Evolutionary conservation across 352 stramenopile genomes (phyloP), one percentile per base, ranked within the genome.

Genomic region (Thalassiosira sp.): DNA sequence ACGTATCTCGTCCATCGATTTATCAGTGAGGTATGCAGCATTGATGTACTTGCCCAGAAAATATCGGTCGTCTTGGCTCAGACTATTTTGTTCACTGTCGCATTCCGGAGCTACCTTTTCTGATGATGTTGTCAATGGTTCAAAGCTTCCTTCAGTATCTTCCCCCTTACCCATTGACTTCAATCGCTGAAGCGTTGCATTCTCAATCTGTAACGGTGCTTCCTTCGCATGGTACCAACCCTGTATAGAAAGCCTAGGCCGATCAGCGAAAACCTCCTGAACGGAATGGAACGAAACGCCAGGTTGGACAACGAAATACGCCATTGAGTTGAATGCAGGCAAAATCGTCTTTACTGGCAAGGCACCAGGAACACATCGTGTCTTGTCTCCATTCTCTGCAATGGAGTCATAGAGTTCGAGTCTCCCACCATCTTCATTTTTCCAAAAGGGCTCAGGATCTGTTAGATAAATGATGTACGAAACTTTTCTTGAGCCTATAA

Each of bases 391-490:
- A 1, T 81, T 72, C 62, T 87, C 79, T 33, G 69, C 40, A 53
- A 93, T 64, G 7, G 73, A 33, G 18, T 82, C 88, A 80, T 97
- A 97, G 15, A 97, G 75, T 76, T 97, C 94, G 10, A 97, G 77
- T 13, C 85, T 86, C 2, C 94, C 94, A 27, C 94, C 94, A 79
- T 96, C 94, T 37, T 81, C 80, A 51, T 87, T 80, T 43, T 73
- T 89, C 94, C 94, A 97, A 45, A 88, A 82, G 25, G 89, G 78
- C 49, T 83, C 74, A 25, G 87, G 76, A 86, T 97, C 93, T 0
- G 93, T 94, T 49, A 97, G 81, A 72, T 97, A 97, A 10, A 97
- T 89, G 53, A 97, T 96, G 81, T 95, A 97, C 6, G 89, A 95
- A 11, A 97, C 85, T 77, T 92, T 92, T 45, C 94, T 81, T 8